Percentiles rank a stretch among this genome's conserved stretches.
phyloP scores from a whole-genome alignment of 768 basidiomycete genomes.

The Chalciporus piperatus region DNA sequence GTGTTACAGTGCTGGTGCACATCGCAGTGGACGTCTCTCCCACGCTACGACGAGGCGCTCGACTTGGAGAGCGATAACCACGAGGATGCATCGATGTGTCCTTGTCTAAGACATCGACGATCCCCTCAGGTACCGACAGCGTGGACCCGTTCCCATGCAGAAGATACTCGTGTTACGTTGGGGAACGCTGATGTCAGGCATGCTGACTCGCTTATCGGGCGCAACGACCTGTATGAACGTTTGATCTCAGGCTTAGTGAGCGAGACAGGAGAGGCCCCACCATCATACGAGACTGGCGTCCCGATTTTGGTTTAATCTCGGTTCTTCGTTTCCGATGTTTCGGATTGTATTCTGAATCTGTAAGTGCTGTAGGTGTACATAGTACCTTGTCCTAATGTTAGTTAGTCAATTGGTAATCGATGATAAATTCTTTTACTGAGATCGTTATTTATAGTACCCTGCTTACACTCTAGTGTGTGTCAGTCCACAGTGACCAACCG shows the following conservation, averaged over 20 bases:
- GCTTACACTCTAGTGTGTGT: too few relatives aligned
- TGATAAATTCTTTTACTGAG: too few relatives aligned
- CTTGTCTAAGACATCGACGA: slow-evolving; percentile 45
- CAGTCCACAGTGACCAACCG: too few relatives aligned
- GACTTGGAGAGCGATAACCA: slow-evolving; percentile 4
- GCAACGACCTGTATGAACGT: slow-evolving; percentile 64
- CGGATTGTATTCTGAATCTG: too few relatives aligned
- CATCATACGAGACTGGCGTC: slow-evolving; percentile 32
- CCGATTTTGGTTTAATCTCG: neutral
- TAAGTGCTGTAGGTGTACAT: too few relatives aligned
- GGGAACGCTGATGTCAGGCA: neutral
- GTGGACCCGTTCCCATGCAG: neutral
- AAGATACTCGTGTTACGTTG: neutral
- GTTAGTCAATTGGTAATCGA: too few relatives aligned
- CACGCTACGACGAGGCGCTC: slow-evolving; percentile 56
- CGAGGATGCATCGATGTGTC: slow-evolving; percentile 34
- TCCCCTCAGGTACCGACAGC: slow-evolving; percentile 11
- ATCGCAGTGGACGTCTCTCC: slow-evolving; percentile 74
- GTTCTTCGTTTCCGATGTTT: too few relatives aligned
- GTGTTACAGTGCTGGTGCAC: slow-evolving; percentile 70
- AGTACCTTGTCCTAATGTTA: too few relatives aligned
- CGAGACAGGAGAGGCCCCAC: slow-evolving; percentile 81
- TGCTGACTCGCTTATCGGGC: slow-evolving; percentile 39
- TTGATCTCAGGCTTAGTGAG: slow-evolving; percentile 81
- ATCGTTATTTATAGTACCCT: neutral